Conservation (phyloP, 352 stramenopile species). For the Phytopythium montanum region DNA sequence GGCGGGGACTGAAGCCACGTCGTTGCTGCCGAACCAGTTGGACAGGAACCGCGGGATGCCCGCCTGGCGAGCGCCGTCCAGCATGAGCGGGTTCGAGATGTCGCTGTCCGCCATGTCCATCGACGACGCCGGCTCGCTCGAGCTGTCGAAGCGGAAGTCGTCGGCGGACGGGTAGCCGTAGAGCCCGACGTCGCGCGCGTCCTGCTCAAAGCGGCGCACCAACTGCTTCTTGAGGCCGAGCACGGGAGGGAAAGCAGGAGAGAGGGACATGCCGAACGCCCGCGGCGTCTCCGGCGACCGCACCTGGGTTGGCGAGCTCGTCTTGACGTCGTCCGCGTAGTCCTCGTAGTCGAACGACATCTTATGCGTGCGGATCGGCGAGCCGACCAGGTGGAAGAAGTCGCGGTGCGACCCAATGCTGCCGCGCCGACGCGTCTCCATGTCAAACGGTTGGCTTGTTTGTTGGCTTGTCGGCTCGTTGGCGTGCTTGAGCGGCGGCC, state of each 20-base stretch:
- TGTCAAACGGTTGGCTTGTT: background rate
- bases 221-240: conserved; percentile 28
- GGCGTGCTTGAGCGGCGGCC: background rate
- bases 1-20: conserved; percentile 4
- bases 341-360: conserved; percentile 42
- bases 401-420: conserved; percentile 23
- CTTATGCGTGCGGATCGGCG: conserved; percentile 67
- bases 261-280: conserved; percentile 11
- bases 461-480: too few relatives aligned
- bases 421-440: conserved; percentile 15
- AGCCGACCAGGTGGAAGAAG: conserved; percentile 79
- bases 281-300: conserved; percentile 24
- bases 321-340: conserved; percentile 32
- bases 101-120: conserved; percentile 31
- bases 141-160: conserved; percentile 19
- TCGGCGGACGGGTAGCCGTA: conserved; percentile 25
- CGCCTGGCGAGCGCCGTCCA: conserved; percentile 49
- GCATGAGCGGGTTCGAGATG: conserved; percentile 36
- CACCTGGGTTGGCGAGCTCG: conserved; percentile 26
- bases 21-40: conserved; percentile 35
- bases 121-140: conserved; percentile 22
- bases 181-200: conserved; percentile 18
- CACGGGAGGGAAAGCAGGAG: conserved; percentile 13
- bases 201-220: conserved; percentile 22
- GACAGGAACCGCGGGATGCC: conserved; percentile 64